Conservation (phyloP, 352 stramenopile genomes). For the Phytophthora pistaciae region DNA sequence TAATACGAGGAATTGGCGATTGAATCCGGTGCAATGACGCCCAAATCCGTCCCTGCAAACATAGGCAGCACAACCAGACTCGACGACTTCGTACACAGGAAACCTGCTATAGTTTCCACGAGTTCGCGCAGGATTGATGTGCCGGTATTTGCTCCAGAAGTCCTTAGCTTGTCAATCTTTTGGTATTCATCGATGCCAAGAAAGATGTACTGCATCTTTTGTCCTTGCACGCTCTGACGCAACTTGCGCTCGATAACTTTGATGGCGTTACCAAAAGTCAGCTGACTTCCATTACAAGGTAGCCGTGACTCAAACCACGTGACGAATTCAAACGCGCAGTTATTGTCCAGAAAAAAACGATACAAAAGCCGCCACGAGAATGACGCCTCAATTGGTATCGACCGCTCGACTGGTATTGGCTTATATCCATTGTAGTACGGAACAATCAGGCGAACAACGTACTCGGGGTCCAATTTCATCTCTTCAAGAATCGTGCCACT, state of each 20-base stretch:
- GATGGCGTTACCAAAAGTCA: neutral
- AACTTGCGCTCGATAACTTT: neutral
- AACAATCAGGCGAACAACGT: neutral
- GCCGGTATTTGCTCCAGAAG: conserved; percentile 27
- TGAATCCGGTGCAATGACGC: neutral
- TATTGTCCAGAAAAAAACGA: neutral
- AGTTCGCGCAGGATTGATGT: neutral
- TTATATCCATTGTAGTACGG: neutral
- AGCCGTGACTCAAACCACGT: neutral
- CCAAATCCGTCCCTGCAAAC: neutral
- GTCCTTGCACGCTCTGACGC: neutral
- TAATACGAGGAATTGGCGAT: neutral
- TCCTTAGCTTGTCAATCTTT: neutral
- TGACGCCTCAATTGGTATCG: neutral
- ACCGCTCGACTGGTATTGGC: neutral
- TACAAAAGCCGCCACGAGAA: neutral
- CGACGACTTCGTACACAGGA: neutral
- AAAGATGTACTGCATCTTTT: neutral
- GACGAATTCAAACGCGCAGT: neutral
- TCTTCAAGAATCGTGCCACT: conserved; percentile 1
- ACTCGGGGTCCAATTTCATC: neutral
- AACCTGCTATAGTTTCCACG: neutral
- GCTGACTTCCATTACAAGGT: neutral
- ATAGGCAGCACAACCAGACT: neutral
- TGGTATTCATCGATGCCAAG: neutral